A percentile compares a stretch with the other conserved stretches of the same genome.
Conservation (phyloP, 2,329 filamentous ascomycete species). For the Curvularia verruculosa region DNA sequence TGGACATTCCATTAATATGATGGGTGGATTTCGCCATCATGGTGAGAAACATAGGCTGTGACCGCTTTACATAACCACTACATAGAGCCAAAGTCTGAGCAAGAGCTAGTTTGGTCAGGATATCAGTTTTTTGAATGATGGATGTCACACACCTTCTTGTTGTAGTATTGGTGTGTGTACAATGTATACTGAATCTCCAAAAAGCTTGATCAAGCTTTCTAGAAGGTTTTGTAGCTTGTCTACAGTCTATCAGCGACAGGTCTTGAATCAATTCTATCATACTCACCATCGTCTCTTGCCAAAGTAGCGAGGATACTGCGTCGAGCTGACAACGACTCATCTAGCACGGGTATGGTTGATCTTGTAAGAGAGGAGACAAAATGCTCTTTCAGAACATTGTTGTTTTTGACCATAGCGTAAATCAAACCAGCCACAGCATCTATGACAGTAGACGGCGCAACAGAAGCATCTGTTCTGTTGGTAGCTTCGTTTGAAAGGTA, state of each 20-base stretch:
- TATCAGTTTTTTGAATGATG: constrained; percentile 2
- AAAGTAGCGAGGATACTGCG: constrained; percentile 52
- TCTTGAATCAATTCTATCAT: background rate
- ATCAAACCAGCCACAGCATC: constrained; percentile 36
- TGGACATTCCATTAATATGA: constrained; percentile 82
- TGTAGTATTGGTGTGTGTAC: constrained; percentile 82
- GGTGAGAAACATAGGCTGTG: constrained; percentile 68
- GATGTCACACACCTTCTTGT: constrained; percentile 73
- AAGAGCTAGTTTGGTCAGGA: constrained; percentile 63
- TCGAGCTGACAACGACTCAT: constrained; percentile 36
- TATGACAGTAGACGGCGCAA: constrained; percentile 26
- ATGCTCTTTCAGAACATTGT: constrained; percentile 40
- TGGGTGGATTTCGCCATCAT: constrained; percentile 72
- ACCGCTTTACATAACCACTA: constrained; percentile 75
- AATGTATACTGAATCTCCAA: constrained; percentile 87
- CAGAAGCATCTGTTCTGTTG: constrained; percentile 17
- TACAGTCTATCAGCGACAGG: constrained; percentile 26
- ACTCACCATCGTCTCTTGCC: constrained; percentile 50
- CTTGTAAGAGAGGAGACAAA: constrained; percentile 47
- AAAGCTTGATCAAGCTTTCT: constrained; percentile 72
- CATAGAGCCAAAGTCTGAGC: constrained; percentile 78
- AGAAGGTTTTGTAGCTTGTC: constrained; percentile 62
- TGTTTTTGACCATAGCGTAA: constrained; percentile 30
- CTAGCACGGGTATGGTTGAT: constrained; percentile 42
- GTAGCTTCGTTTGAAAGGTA: constrained; percentile 22